Evolutionary conservation across 495 filamentous ascomycete species (phyloP).

Genomic region (Neurospora sp.): DNA sequence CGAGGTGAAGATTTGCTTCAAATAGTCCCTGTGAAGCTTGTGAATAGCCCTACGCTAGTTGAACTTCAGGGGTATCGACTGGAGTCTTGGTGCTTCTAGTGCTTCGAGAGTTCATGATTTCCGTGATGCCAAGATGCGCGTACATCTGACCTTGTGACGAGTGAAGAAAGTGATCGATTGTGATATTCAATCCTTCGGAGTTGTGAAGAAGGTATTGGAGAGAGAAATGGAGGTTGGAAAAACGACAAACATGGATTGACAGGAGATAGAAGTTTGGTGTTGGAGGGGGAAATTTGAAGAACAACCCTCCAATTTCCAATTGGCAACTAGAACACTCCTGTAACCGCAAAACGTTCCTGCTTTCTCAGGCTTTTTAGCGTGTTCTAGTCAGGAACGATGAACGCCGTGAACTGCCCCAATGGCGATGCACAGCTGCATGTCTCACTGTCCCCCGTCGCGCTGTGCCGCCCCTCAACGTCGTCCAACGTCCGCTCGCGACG

Average conservation of each 20-base stretch:
- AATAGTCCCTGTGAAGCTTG: background rate
- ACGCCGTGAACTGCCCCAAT: background rate
- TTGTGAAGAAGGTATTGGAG: background rate
- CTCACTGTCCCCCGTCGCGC: too few relatives aligned
- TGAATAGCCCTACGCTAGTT: background rate
- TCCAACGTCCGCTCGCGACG: too few relatives aligned
- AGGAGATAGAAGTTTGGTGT: too few relatives aligned
- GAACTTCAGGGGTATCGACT: background rate
- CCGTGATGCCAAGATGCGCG: background rate
- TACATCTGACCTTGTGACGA: background rate
- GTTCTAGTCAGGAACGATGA: background rate
- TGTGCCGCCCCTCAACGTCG: too few relatives aligned
- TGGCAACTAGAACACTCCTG: too few relatives aligned
- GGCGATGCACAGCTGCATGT: background rate
- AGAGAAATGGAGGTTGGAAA: background rate
- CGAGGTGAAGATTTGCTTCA: too few relatives aligned
- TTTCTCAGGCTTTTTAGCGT: background rate
- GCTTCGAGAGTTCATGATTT: background rate
- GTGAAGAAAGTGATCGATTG: background rate
- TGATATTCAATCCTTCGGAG: too few relatives aligned
- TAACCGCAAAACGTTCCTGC: background rate
- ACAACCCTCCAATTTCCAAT: background rate
- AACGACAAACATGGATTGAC: too few relatives aligned
- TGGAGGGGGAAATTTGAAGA: too few relatives aligned
- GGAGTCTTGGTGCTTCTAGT: background rate